A percentile compares a stretch with the other conserved stretches of the same genome.
phyloP scores from a whole-genome alignment of 352 stramenopile species.

The Pythium insidiosum region DNA sequence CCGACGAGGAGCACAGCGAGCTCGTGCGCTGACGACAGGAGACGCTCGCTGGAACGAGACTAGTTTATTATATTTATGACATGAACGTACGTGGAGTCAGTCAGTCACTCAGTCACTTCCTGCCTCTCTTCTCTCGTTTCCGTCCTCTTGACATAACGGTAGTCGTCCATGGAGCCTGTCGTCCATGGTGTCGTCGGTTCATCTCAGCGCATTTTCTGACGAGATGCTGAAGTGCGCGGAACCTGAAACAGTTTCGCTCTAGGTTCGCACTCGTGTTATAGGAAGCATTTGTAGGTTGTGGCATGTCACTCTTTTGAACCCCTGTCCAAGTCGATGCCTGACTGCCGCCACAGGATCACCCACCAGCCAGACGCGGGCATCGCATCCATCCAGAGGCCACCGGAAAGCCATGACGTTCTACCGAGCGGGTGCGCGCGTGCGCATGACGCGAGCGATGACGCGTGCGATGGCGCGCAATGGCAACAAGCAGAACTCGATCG shows the following conservation, averaged over 20 bases:
- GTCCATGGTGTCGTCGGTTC: not conserved
- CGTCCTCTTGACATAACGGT: not conserved
- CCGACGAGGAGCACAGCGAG: conserved; percentile 5
- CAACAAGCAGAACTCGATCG: conserved; percentile 30
- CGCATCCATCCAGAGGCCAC: too few species aligned
- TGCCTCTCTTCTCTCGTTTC: too few species aligned
- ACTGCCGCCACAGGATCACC: conserved; percentile 4
- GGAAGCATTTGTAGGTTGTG: too few species aligned
- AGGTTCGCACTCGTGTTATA: too few species aligned
- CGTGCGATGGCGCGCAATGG: conserved; percentile 55
- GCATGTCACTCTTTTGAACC: not conserved
- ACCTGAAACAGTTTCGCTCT: too few species aligned
- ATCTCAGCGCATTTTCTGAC: too few species aligned
- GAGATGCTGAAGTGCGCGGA: conserved; percentile 18
- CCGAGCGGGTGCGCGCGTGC: conserved; percentile 48
- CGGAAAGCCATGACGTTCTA: conserved; percentile 54
- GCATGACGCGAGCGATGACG: conserved; percentile 51
- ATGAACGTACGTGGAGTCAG: too few species aligned
- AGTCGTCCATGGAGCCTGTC: not conserved
- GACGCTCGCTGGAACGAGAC: too few species aligned
- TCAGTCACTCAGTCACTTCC: too few species aligned
- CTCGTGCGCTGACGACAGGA: too few species aligned
- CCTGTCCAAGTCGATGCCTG: conserved; percentile 8
- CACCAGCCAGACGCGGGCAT: too few species aligned
- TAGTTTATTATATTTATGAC: too few species aligned